phyloP scores from a whole-genome alignment of 177 flowering plant species.

The Vitis hybrid region DNA sequence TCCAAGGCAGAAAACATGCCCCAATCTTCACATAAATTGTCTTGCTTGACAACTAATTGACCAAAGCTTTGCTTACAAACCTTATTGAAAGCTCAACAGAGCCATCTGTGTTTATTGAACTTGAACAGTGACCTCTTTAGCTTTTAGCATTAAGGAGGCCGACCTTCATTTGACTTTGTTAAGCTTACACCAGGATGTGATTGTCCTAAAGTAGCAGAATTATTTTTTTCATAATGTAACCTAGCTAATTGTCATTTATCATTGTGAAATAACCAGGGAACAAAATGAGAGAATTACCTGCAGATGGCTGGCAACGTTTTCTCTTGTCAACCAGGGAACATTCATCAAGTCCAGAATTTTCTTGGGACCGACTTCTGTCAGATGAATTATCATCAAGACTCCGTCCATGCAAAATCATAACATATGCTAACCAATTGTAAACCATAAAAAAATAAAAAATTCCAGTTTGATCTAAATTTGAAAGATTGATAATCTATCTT shows the following conservation, averaged over 20 bases:
- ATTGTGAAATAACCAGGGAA: not conserved
- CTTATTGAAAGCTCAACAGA: too few relatives aligned
- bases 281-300: constrained; percentile 25
- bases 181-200: too few relatives aligned
- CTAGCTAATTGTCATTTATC: not conserved
- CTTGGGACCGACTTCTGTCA: constrained; percentile 40
- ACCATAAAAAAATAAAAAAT: not conserved
- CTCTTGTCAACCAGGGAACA: constrained; percentile 39
- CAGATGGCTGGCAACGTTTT: constrained; percentile 48
- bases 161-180: too few relatives aligned
- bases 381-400: not conserved
- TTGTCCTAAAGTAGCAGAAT: too few relatives aligned
- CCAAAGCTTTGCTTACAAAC: too few relatives aligned
- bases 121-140: too few relatives aligned
- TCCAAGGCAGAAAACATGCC: too few relatives aligned
- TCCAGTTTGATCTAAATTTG: not conserved
- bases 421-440: not conserved
- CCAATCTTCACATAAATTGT: too few relatives aligned
- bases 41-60: too few relatives aligned
- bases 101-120: too few relatives aligned
- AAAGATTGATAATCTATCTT: not conserved
- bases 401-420: not conserved
- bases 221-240: not conserved
- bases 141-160: too few relatives aligned
- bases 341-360: constrained; percentile 13